A percentile compares a stretch with the other conserved stretches of the same genome.
Evolutionary conservation across 768 basidiomycete species (phyloP).

Genomic region (Leccinum incarnatum): DNA sequence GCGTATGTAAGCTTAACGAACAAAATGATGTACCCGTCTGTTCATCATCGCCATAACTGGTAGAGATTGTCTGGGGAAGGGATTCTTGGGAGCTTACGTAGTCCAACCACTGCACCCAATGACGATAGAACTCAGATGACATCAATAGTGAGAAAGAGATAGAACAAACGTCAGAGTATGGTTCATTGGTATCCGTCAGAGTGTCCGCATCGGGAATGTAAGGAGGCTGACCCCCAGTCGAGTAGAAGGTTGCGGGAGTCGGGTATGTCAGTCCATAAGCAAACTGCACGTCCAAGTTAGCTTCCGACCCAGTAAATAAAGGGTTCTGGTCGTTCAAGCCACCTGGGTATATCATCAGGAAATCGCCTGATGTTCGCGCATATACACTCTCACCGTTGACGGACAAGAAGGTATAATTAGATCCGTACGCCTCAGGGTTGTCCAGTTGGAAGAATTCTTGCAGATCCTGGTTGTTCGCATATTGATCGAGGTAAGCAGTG

Average conservation of each 20-base stretch:
- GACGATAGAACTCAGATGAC: neutral
- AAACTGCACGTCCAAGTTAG: slow-evolving; percentile 66
- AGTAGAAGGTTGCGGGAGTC: slow-evolving; percentile 56
- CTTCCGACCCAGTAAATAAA: slow-evolving; percentile 57
- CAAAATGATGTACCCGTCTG: slow-evolving; percentile 49
- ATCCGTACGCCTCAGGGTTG: slow-evolving; percentile 46
- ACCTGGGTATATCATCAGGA: slow-evolving; percentile 37
- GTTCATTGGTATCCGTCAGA: slow-evolving; percentile 46
- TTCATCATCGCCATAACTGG: slow-evolving; percentile 72
- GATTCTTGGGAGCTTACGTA: slow-evolving; percentile 44
- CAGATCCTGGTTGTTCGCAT: slow-evolving; percentile 51
- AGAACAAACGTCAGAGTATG: slow-evolving; percentile 41
- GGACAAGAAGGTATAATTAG: slow-evolving; percentile 51
- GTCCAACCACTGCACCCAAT: slow-evolving; percentile 53
- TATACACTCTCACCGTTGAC: slow-evolving; percentile 45
- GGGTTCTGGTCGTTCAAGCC: slow-evolving; percentile 58
- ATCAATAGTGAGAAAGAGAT: slow-evolving; percentile 19
- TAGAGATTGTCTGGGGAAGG: slow-evolving; percentile 62
- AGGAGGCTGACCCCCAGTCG: slow-evolving; percentile 61
- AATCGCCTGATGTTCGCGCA: neutral
- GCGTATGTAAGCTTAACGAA: neutral
- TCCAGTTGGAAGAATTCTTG: slow-evolving; percentile 49
- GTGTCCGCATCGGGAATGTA: slow-evolving; percentile 48
- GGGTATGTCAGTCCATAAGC: slow-evolving; percentile 66
- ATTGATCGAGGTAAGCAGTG: slow-evolving; percentile 54